Evolutionary conservation across 176 grass and related monocot species (phyloP).

Genomic region (Aegilops tauschii): DNA sequence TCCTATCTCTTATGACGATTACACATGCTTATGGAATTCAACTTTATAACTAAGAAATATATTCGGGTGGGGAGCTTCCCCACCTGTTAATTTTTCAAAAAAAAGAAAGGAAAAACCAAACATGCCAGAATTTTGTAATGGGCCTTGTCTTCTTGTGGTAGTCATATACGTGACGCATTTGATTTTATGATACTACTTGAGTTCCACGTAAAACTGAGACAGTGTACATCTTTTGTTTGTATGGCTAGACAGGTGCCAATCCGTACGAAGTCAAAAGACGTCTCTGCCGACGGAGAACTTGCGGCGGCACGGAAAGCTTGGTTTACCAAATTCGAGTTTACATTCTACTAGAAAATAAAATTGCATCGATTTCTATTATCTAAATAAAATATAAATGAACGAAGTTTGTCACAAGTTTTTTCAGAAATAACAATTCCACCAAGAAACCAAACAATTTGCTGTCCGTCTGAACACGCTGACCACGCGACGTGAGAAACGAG

Average conservation of each 20-base stretch:
- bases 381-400: too few relatives aligned
- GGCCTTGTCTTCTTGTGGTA: too few relatives aligned
- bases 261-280: background rate
- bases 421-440: background rate
- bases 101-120: too few relatives aligned
- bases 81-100: too few relatives aligned
- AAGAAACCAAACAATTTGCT: background rate
- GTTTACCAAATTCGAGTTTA: background rate
- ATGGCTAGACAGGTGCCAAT: too few relatives aligned
- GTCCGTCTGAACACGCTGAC: constrained; percentile 20
- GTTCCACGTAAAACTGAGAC: background rate
- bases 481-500: background rate
- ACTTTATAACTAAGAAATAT: too few relatives aligned
- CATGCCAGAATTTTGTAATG: background rate
- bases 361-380: too few relatives aligned
- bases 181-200: background rate
- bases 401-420: too few relatives aligned
- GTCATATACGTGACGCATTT: background rate
- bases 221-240: background rate
- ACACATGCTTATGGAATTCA: too few relatives aligned
- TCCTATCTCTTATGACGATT: too few relatives aligned
- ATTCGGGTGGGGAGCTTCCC: too few relatives aligned
- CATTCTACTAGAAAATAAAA: background rate
- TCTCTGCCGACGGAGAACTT: background rate
- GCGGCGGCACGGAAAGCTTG: background rate